phyloP scores from a whole-genome alignment of 768 basidiomycete species.

The Auriscalpium microsporum region DNA sequence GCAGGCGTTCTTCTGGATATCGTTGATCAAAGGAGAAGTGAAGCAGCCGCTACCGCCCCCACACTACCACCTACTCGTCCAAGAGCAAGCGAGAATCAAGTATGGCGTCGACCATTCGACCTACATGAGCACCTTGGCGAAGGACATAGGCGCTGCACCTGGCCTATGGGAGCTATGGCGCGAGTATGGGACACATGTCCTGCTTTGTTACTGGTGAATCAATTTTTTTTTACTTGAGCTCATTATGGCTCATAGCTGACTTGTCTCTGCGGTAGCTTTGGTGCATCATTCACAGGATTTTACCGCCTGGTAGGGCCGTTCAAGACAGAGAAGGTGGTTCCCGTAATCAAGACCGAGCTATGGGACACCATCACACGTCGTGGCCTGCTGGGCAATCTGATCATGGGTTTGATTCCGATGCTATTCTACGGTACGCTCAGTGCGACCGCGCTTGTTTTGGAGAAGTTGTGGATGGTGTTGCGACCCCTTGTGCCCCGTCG shows the following conservation, averaged over 20 bases:
- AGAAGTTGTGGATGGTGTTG: constrained; percentile 7
- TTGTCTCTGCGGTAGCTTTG: constrained; percentile 31
- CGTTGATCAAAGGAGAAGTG: constrained; percentile 35
- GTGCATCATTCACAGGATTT: constrained; percentile 50
- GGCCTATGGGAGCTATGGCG: constrained; percentile 38
- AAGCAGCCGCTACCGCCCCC: constrained; percentile 34
- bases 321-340: constrained; percentile 30
- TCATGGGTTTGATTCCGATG: constrained; percentile 53
- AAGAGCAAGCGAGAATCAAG: constrained; percentile 42
- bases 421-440: constrained; percentile 31
- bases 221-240: not conserved
- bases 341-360: constrained; percentile 44
- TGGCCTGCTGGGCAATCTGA: constrained; percentile 44
- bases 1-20: constrained; percentile 52
- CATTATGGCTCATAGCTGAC: not conserved
- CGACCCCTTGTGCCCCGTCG: no score
- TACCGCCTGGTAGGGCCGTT: constrained; percentile 51
- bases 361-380: constrained; percentile 53
- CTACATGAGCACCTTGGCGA: constrained; percentile 49
- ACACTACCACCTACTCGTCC: constrained; percentile 47
- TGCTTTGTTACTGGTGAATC: constrained; percentile 45
- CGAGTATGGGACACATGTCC: constrained; percentile 41
- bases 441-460: constrained; percentile 14
- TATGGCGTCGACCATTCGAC: constrained; percentile 53
- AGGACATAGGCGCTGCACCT: constrained; percentile 48